phyloP scores from a whole-genome alignment of 78 protist genomes.

The Dictyostelium capitatum region DNA sequence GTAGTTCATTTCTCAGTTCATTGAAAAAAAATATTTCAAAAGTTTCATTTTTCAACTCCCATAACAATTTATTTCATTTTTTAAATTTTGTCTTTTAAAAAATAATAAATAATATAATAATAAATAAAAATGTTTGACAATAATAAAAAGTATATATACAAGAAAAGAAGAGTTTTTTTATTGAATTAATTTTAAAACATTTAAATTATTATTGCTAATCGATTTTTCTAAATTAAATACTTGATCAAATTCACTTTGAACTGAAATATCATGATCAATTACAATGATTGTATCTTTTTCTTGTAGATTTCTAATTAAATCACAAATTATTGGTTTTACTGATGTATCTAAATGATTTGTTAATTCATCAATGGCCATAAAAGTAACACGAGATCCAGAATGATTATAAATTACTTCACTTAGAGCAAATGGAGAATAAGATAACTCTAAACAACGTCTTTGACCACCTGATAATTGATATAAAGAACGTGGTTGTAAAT shows the following conservation, averaged over 20 bases:
- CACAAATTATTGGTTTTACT: constrained; percentile 71
- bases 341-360: constrained; percentile 51
- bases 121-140: too few relatives aligned
- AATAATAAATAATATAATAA: too few relatives aligned
- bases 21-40: too few relatives aligned
- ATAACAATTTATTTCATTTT: too few relatives aligned
- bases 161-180: neutral
- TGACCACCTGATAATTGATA: constrained; percentile 68
- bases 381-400: constrained; percentile 21
- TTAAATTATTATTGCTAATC: constrained; percentile 4
- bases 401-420: constrained; percentile 60
- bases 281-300: constrained; percentile 63
- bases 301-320: constrained; percentile 39
- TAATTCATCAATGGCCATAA: constrained; percentile 41
- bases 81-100: too few relatives aligned
- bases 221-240: neutral
- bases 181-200: neutral
- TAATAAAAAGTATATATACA: too few relatives aligned
- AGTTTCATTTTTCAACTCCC: too few relatives aligned
- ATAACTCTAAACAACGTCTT: constrained; percentile 68
- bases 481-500: neutral
- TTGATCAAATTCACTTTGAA: constrained; percentile 63
- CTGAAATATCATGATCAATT: constrained; percentile 56
- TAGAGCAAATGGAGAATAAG: constrained; percentile 51
- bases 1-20: too few relatives aligned